Evolutionary conservation across 1,284 basidiomycete species (phyloP).

Genomic region (Coriolopsis trogii): DNA sequence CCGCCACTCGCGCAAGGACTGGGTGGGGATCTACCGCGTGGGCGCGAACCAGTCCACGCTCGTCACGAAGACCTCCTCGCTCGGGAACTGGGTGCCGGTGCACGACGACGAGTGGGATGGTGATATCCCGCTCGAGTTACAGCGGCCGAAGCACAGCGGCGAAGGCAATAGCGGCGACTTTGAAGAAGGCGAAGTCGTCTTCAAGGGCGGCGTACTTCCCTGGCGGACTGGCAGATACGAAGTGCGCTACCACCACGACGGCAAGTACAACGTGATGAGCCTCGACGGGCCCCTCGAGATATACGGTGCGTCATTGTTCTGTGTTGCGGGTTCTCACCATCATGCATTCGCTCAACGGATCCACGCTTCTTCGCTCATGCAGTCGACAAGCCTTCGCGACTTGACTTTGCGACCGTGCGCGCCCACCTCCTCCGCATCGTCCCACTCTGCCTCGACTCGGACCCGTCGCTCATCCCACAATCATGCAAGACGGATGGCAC

Average conservation of each 20-base stretch:
- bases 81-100: constrained; percentile 93
- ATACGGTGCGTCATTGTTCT: constrained; percentile 60
- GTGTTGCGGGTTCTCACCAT: background rate
- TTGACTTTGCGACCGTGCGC: constrained; percentile 69
- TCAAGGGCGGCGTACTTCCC: constrained; percentile 80
- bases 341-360: background rate
- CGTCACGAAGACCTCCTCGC: constrained; percentile 85
- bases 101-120: constrained; percentile 94
- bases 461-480: constrained; percentile 79
- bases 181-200: constrained; percentile 72
- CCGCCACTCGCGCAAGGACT: constrained; percentile 92
- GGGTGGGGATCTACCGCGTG: constrained; percentile 94
- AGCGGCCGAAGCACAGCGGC: constrained; percentile 39
- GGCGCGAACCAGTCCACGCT: constrained; percentile 84
- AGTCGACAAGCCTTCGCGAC: constrained; percentile 70
- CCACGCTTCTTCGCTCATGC: constrained; percentile 5
- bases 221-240: constrained; percentile 91
- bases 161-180: constrained; percentile 37
- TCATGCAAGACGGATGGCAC: constrained; percentile 53
- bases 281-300: constrained; percentile 86
- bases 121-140: constrained; percentile 66
- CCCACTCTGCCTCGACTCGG: constrained; percentile 83
- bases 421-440: constrained; percentile 76
- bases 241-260: constrained; percentile 90
- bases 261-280: constrained; percentile 95